Percentiles rank a stretch among this genome's conserved stretches.
Evolutionary conservation across 106 monocot genomes (phyloP).

Genomic region (Alisma plantagoaquatica): DNA sequence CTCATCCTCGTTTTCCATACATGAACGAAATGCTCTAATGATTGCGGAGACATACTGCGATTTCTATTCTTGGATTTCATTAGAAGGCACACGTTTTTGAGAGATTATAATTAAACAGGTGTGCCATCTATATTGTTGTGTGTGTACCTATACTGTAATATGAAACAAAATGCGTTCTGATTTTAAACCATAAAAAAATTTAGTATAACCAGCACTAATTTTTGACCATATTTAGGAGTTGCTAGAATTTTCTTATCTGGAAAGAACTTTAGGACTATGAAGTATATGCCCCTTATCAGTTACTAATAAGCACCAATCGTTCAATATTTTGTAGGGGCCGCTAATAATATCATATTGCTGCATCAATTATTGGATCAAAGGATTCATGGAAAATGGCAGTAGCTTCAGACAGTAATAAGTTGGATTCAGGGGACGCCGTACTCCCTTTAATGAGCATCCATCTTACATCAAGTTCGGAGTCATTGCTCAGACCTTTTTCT

Average conservation of each 20-base stretch:
- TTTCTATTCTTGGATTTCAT: too few relatives aligned
- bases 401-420: conserved; percentile 67
- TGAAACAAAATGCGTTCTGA: too few relatives aligned
- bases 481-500: conserved; percentile 33
- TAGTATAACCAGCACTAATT: neutral
- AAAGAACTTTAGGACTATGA: conserved; percentile 81
- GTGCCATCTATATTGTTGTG: too few relatives aligned
- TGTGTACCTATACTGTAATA: too few relatives aligned
- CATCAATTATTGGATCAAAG: conserved; percentile 94
- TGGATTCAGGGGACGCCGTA: conserved; percentile 37
- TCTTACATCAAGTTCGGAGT: conserved; percentile 38
- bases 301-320: too few relatives aligned
- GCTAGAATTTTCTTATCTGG: neutral
- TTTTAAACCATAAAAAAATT: neutral
- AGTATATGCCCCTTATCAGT: conserved; percentile 82
- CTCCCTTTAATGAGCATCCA: conserved; percentile 85
- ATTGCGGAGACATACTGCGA: too few relatives aligned
- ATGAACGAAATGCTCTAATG: too few relatives aligned
- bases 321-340: too few relatives aligned
- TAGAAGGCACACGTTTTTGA: too few relatives aligned
- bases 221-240: neutral
- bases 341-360: too few relatives aligned
- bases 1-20: too few relatives aligned
- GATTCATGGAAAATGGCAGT: conserved; percentile 83
- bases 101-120: too few relatives aligned